Evolutionary conservation across 108 stramenopile genomes (phyloP).

Genomic region (Parmales sp.): DNA sequence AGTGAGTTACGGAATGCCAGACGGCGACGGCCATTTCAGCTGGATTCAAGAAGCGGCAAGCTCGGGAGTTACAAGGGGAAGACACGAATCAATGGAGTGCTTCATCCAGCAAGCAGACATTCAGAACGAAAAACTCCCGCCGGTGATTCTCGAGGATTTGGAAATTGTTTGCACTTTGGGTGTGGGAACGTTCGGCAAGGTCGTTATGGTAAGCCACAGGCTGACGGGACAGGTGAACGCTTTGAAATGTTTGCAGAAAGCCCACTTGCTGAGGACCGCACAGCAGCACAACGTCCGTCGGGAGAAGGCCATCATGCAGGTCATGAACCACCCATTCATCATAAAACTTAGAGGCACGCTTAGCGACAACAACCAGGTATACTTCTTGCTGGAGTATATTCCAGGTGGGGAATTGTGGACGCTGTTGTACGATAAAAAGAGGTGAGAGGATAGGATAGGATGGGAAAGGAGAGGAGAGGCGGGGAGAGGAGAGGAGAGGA

Average conservation of each 20-base stretch:
- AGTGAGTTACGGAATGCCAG: neutral
- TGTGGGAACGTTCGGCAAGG: constrained; percentile 83
- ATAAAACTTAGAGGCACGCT: constrained; percentile 68
- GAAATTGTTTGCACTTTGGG: constrained; percentile 66
- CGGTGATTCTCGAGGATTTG: constrained; percentile 39
- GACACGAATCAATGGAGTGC: neutral
- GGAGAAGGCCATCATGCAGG: constrained; percentile 86
- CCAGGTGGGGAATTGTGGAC: constrained; percentile 35
- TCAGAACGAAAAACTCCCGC: neutral
- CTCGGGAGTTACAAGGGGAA: neutral
- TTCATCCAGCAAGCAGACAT: neutral
- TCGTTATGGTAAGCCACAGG: constrained; percentile 62
- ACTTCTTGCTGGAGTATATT: constrained; percentile 34
- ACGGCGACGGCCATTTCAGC: no score
- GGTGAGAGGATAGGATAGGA: no score
- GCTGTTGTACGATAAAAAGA: constrained; percentile 11
- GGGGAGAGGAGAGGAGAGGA: neutral
- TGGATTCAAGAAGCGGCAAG: neutral
- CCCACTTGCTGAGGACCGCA: constrained; percentile 51
- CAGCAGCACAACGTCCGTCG: constrained; percentile 85
- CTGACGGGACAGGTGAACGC: constrained; percentile 34
- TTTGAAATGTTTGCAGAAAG: constrained; percentile 47
- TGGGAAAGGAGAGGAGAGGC: neutral
- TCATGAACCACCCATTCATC: constrained; percentile 84
- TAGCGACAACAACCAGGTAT: constrained; percentile 66